Evolutionary conservation across 2,329 filamentous ascomycete species (phyloP), one percentile per base, ranked within the genome.

Genomic region (Ophiocordyceps robertsii): DNA sequence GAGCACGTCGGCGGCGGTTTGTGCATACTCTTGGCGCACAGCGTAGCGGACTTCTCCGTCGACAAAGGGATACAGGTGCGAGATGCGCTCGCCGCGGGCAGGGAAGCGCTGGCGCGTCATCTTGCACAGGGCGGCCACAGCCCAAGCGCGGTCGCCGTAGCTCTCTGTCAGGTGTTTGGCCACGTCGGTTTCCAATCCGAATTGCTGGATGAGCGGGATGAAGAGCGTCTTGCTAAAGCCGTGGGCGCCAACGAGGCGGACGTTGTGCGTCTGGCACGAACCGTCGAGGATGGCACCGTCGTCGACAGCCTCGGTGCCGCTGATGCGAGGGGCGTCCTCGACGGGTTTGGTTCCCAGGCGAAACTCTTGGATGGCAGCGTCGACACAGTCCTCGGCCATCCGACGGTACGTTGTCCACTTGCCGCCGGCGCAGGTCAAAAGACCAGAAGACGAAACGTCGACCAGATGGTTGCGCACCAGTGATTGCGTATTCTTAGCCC

Each of bases 391-490:
- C 60, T 92, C 82, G 41, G 85, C 82, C 85, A 92, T 92, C 58
- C 89, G 82, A 42, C 84, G 82, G 65, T 90, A 92, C 10, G 84
- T 92, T 6, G 84, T 92, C 84, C 84, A 90, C 65, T 90, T 92
- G 47, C 84, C 84, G 52, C 84, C 84, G 30, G 84, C 83, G 60
- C 84, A 87, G 40, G 84, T 90, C 50, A 92, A 66, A 13, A 92
- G 73, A 13, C 84, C 84, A 1, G 83, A 84, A 5, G 75, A 63
- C 17, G 84, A 89, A 36, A 83, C 74, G 41, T 82, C 82, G 50
- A 90, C 75, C 40, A 92, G 72, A 56, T 92, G 84, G 63, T 82
- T 89, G 50, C 84, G 82, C 44, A 92, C 84, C 40, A 90, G 77
- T 40, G 84, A 85, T 60, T 90, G 81, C 17, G 85, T 89, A 16